Evolutionary conservation across 2,329 filamentous ascomycete genomes (phyloP), one percentile per base, ranked within the genome.

Genomic region (Colletotrichum orbiculare): DNA sequence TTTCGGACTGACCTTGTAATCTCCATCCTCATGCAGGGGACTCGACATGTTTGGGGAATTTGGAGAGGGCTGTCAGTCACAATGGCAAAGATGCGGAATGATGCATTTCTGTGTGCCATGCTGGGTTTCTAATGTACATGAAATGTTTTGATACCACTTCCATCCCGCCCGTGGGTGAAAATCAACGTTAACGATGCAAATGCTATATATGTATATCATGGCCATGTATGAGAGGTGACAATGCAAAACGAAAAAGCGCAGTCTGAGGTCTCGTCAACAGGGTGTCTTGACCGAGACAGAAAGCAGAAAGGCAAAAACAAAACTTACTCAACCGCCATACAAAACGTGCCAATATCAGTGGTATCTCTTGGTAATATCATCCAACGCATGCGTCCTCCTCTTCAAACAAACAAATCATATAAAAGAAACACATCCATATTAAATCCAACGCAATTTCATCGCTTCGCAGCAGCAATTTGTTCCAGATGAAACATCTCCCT

Each of bases 401-500:
- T 25, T 25, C 25, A 25, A 4, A 56, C 13, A 48, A 15, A 47
- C 47, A 39, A 13, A 45, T 17, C 35, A 8, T n/a, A 37, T 9
- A 15, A 7, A 50, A 8, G 50, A 67, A 25, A 67, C 43, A 59
- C 60, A 61, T 15, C 46, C 56, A 50, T 43, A 41, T 52, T 59
- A 59, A 45, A 43, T 41, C 48, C 11, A 60, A 43, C 12, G 9
- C 41, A 47, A 54, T 15, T 42, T 63, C 50, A 66, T 11, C 62
- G 48, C 56, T 60, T 61, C 12, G 57, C 54, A n/a, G 49, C 48
- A 17, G n/a, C 55, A 35, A 43, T 35, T 41, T 66, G 66, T 41
- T 67, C 62, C 52, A 57, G 34, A 47, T 43, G 33, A 60, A 78
- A 75, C 47, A 86, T 66, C 67, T 85, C 81, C 63, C 73, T 76